Evolutionary conservation across 495 filamentous ascomycete genomes (phyloP).

Genomic region (Copromyces sp.): DNA sequence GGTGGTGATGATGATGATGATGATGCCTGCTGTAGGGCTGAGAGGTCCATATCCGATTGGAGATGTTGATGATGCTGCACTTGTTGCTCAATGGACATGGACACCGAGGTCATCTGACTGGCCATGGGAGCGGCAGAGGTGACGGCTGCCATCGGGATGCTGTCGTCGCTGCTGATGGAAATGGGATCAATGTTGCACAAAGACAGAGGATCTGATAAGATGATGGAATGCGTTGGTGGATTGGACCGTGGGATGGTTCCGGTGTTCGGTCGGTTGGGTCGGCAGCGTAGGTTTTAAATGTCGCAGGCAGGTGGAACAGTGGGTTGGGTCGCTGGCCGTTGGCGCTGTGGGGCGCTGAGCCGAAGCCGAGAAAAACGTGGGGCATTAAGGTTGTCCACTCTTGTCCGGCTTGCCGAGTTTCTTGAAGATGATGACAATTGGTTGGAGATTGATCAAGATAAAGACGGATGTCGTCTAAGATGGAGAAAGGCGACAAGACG

Average conservation of each 20-base stretch:
- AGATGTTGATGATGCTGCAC: slow-evolving; percentile 2
- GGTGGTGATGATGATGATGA: neutral
- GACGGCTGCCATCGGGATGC: slow-evolving; percentile 5
- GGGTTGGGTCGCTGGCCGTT: neutral
- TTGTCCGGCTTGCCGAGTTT: neutral
- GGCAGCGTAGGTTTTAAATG: neutral
- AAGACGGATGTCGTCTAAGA: neutral
- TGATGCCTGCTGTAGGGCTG: neutral
- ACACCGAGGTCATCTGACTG: neutral
- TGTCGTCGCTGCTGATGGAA: neutral
- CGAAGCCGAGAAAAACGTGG: neutral
- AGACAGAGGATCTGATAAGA: neutral
- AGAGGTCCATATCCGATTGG: neutral
- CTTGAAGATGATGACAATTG: neutral
- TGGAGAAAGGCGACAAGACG: neutral
- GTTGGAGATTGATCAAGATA: neutral
- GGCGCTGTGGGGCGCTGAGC: neutral
- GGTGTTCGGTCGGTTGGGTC: neutral
- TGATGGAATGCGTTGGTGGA: neutral
- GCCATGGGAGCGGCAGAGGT: neutral
- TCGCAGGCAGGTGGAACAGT: neutral
- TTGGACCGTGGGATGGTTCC: neutral
- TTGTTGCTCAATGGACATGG: neutral
- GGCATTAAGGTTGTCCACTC: neutral
- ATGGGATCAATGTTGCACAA: neutral